Conservation (phyloP, 345 rosid genomes). For the Microcos paniculata region DNA sequence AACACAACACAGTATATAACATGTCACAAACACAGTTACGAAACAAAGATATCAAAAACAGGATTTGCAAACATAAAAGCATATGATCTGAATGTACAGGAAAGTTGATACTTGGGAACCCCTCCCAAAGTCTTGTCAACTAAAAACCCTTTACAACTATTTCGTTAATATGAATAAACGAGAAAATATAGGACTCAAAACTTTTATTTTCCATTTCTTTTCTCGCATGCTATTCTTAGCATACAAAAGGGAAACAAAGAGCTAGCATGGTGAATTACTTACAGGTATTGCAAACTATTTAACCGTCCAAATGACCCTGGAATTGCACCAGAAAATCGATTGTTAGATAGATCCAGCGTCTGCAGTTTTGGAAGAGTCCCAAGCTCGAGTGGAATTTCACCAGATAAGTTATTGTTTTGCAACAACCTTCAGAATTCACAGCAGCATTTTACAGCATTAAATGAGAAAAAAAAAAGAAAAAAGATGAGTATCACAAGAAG, state of each 20-base stretch:
- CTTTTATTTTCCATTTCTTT: background rate
- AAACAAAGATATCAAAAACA: constrained; percentile 3
- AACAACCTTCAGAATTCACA: constrained; percentile 53
- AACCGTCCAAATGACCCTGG: constrained; percentile 59
- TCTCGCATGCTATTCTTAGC: constrained; percentile 10
- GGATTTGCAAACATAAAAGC: background rate
- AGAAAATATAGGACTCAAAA: background rate
- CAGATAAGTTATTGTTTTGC: constrained; percentile 94
- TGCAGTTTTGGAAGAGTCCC: constrained; percentile 67
- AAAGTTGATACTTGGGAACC: background rate
- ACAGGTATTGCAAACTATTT: constrained; percentile 68
- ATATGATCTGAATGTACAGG: background rate
- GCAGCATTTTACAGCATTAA: constrained; percentile 14
- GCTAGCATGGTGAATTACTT: constrained; percentile 27
- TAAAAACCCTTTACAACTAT: background rate
- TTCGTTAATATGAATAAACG: background rate
- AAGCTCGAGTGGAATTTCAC: constrained; percentile 68
- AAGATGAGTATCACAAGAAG: background rate
- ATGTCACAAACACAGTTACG: constrained; percentile 17
- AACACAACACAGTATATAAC: constrained; percentile 23
- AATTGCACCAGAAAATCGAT: constrained; percentile 62
- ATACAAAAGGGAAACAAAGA: constrained; percentile 18
- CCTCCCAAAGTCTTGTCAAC: background rate
- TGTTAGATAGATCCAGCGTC: constrained; percentile 84
- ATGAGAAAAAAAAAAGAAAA: background rate